Conservation (phyloP, 352 stramenopile genomes). For the Globisporangium abappressorium region DNA sequence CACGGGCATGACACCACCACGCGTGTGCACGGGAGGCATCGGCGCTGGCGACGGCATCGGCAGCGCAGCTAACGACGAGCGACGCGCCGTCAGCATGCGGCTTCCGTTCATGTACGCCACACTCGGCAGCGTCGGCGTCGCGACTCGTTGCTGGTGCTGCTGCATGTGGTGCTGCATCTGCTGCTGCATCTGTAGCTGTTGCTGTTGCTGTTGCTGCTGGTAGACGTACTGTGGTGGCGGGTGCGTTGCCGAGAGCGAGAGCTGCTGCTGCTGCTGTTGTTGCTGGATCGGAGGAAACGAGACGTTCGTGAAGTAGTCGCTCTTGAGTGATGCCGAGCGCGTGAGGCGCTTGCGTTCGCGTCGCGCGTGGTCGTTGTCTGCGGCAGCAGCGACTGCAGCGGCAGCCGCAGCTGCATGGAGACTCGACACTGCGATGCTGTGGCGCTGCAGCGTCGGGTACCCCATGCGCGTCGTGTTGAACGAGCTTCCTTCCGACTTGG, state of each 20-base stretch:
- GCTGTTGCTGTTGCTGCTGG: conserved; percentile 21
- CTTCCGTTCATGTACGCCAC: conserved; percentile 25
- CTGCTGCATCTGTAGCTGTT: conserved; percentile 27
- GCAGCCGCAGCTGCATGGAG: conserved; percentile 10
- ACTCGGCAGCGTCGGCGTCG: conserved; percentile 35
- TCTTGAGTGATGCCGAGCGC: conserved; percentile 69
- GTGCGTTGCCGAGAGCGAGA: conserved; percentile 18
- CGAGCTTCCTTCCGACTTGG: conserved; percentile 10
- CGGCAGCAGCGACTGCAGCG: neutral
- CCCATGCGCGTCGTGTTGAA: conserved; percentile 1
- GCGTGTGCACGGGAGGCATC: conserved; percentile 11
- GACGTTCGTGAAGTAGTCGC: conserved; percentile 63
- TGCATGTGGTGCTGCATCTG: conserved; percentile 27
- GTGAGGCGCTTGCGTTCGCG: conserved; percentile 69
- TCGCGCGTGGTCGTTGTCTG: conserved; percentile 37
- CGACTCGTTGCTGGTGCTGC: conserved; percentile 27
- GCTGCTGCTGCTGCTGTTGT: conserved; percentile 19
- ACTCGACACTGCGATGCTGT: conserved; percentile 18
- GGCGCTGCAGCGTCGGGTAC: conserved; percentile 22
- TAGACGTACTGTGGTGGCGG: conserved; percentile 17
- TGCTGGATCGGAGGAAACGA: conserved; percentile 35
- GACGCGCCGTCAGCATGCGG: conserved; percentile 33
- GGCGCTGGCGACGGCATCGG: conserved; percentile 39
- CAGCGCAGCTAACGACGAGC: conserved; percentile 50
- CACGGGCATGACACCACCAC: conserved; percentile 21